Conservation (phyloP, 495 filamentous ascomycete genomes). For the Penicillium pancosmium region DNA sequence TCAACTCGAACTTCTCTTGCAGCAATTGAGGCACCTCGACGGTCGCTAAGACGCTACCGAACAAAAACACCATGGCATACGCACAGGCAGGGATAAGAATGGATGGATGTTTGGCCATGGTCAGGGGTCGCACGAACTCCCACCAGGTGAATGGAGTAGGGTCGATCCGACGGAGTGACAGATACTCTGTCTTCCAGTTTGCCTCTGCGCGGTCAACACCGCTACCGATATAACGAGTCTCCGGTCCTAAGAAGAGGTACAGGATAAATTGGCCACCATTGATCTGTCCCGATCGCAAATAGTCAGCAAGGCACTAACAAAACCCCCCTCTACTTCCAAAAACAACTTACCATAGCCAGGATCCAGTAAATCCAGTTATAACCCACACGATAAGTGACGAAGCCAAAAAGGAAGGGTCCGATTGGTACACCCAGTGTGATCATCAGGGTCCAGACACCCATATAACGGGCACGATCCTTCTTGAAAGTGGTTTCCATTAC, state of each 20-base stretch:
- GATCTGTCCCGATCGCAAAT: constrained; percentile 34
- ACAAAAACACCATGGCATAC: constrained; percentile 57
- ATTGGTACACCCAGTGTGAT: constrained; percentile 53
- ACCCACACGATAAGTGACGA: constrained; percentile 44
- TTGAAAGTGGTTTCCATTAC: constrained; percentile 56
- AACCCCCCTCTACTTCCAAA: neutral
- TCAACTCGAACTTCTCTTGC: constrained; percentile 51
- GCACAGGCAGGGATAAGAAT: constrained; percentile 52
- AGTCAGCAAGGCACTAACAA: constrained; percentile 10
- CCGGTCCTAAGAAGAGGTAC: constrained; percentile 58
- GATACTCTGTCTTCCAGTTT: constrained; percentile 40
- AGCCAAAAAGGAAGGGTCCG: constrained; percentile 52
- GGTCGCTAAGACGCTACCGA: constrained; percentile 47
- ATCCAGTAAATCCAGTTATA: constrained; percentile 50
- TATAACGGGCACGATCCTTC: constrained; percentile 50
- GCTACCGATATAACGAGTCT: constrained; percentile 52
- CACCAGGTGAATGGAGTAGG: constrained; percentile 45
- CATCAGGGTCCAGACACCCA: constrained; percentile 58
- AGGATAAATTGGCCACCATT: constrained; percentile 56
- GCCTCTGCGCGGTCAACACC: constrained; percentile 24
- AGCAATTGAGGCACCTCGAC: constrained; percentile 57
- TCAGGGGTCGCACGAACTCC: constrained; percentile 53
- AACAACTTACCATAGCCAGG: constrained; percentile 42
- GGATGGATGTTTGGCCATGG: constrained; percentile 39
- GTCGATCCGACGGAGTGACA: constrained; percentile 50